Evolutionary conservation across 148 eudicot species (phyloP).

Genomic region (Fagopyrum tataricum): DNA sequence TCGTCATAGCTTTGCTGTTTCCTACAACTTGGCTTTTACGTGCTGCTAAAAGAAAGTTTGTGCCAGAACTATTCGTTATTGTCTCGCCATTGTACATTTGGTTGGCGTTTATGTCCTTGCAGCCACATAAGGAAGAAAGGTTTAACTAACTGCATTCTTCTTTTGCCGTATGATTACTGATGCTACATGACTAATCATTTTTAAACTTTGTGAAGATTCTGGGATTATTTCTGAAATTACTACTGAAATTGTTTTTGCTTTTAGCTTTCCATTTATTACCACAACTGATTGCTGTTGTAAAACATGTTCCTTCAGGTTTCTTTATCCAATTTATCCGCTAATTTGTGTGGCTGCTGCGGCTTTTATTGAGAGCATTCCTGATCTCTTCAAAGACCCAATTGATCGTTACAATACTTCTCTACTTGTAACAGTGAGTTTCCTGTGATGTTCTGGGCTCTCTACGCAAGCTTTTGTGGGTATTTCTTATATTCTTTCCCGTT

Average conservation of each 20-base stretch:
- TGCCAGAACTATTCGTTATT: slow-evolving; percentile 63
- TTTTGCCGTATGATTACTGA: not conserved
- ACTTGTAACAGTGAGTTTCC: slow-evolving; percentile 45
- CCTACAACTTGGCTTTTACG: slow-evolving; percentile 42
- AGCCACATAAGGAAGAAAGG: slow-evolving; percentile 99
- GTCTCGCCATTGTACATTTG: slow-evolving; percentile 84
- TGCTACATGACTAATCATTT: not conserved
- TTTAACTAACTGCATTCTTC: slow-evolving; percentile 21
- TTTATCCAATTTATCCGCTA: slow-evolving; percentile 94
- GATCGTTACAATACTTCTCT: slow-evolving; percentile 42
- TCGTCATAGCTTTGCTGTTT: slow-evolving; percentile 82
- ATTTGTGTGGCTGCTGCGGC: slow-evolving; percentile 95
- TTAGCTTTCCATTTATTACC: not conserved
- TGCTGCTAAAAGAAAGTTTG: slow-evolving; percentile 63
- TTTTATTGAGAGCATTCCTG: slow-evolving; percentile 87
- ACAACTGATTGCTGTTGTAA: not conserved
- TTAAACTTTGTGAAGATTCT: not conserved
- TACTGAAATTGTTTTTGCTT: not conserved
- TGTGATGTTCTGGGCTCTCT: not conserved
- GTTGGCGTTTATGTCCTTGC: slow-evolving; percentile 94
- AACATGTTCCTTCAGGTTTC: slow-evolving; percentile 55
- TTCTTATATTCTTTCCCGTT: slow-evolving; percentile 13
- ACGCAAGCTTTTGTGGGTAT: slow-evolving; percentile 8
- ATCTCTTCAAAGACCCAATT: slow-evolving; percentile 65
- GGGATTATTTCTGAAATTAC: not conserved